Evolutionary conservation across 1,284 basidiomycete species (phyloP).

Genomic region (Rhodotorula sp.): DNA sequence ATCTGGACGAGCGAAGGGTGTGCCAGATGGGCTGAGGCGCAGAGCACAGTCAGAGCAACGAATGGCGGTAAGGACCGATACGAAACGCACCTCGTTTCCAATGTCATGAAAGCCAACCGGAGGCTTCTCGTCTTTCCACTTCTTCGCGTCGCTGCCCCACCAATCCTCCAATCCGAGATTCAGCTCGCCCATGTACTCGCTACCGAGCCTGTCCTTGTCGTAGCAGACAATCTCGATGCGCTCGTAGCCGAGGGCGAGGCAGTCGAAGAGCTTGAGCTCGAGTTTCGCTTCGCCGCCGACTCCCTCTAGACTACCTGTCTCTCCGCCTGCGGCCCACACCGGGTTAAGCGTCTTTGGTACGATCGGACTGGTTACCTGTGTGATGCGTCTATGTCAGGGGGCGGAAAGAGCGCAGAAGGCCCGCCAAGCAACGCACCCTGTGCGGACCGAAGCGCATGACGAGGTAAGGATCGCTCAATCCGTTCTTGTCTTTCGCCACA

Average conservation of each 20-base stretch:
- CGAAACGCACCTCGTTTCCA: conserved; percentile 49
- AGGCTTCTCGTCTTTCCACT: conserved; percentile 45
- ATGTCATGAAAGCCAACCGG: conserved; percentile 29
- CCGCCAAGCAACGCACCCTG: not conserved
- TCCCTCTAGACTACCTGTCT: conserved; percentile 39
- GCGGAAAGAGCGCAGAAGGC: not conserved
- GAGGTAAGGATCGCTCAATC: conserved; percentile 49
- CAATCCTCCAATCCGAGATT: conserved; percentile 74
- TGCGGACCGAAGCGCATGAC: conserved; percentile 41
- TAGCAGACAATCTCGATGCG: conserved; percentile 79
- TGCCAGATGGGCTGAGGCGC: conserved; percentile 41
- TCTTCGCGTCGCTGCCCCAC: conserved; percentile 57
- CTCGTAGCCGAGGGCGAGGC: conserved; percentile 20
- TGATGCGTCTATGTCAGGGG: conserved; percentile 65
- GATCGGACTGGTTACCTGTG: conserved; percentile 75
- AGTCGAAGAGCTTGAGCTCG: conserved; percentile 69
- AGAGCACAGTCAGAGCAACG: conserved; percentile 64
- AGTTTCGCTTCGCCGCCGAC: conserved; percentile 72
- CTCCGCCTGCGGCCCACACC: conserved; percentile 53
- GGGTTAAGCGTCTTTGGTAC: conserved; percentile 76
- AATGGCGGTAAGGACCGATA: too few species aligned
- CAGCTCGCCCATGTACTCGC: conserved; percentile 82
- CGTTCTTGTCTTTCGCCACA: conserved; percentile 55
- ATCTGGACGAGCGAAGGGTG: conserved; percentile 28
- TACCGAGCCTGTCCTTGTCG: conserved; percentile 70